Base-by-base conservation (phyloP, 768 basidiomycete species). In the Megacollybia marginata region DNA sequence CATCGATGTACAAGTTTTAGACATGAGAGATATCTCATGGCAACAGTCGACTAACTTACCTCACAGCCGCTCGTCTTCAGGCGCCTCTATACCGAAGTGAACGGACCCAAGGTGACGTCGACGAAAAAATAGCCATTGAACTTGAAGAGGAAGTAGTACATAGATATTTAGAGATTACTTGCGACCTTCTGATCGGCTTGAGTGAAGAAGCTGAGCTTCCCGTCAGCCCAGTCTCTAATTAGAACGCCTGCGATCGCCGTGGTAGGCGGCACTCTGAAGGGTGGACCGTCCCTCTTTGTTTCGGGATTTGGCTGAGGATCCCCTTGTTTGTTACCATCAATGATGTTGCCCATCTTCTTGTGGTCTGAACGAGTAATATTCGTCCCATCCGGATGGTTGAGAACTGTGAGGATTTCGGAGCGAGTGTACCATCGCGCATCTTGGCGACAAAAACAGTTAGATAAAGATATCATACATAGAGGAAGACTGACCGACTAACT, bases 361-460 rank as follows among this genome's bases (percentile, higher is more conserved):
- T 51, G 28, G 58, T 59, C 13, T 60, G 46, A 38, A 55, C 48
- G 38, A 54, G 50, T 50, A 55, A 28, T 42, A 54, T 45, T 42
- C 49, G 44, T 42, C 44, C 51, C 47, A 19, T 5, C 42, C 42
- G 23, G 63, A 57, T 83, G 76, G n/a, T 68, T 63, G 16, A 96
- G 69, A 7, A 92, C 79, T 0, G 71, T 65, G 6, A 76, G 65
- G 33, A 97, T 73, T 57, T 92, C 83, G 15, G 78, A 77, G 4
- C 88, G 82, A 10, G 83, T 83, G 66, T 82, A 96, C 91, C 91
- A 99, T 43, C 77, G 78, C 1, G 92, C 93, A 60, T 97, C 93
- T 93, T 15, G 18, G 35, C 23, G 34, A 35, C 34, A 42, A 43
- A 38, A n/a, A n/a, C n/a, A n/a, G 34, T 46, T 23, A 36, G 38